Evolutionary conservation across 305 asterid species (phyloP).

Genomic region (Rubia balearica): DNA sequence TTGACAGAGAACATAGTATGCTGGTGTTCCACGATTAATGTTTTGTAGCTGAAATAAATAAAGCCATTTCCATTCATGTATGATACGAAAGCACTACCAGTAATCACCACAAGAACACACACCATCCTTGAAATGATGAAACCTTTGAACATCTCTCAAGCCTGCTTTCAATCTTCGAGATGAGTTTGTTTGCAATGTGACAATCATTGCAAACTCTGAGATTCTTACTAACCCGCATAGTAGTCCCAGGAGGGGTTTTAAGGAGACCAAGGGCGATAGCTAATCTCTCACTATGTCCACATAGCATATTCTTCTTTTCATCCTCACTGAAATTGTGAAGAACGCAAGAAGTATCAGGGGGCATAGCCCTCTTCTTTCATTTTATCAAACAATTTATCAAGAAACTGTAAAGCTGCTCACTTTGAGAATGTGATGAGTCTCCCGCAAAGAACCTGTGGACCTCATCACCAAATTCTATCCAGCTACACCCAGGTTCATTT

Average conservation of each 20-base stretch:
- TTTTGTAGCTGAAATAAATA: not conserved
- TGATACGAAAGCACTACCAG: not conserved
- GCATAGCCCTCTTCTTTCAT: constrained; percentile 70
- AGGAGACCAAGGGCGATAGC: constrained; percentile 71
- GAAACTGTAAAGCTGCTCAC: constrained; percentile 41
- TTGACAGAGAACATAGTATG: not conserved
- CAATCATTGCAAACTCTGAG: constrained; percentile 11
- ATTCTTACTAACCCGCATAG: not conserved
- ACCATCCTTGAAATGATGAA: constrained; percentile 5
- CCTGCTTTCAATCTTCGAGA: constrained; percentile 3
- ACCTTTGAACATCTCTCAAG: constrained; percentile 11
- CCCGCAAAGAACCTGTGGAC: constrained; percentile 77
- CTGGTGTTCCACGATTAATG: not conserved
- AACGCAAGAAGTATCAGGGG: constrained; percentile 74
- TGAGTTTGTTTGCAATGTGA: constrained; percentile 2
- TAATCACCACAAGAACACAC: constrained; percentile 9
- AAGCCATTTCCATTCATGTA: no score
- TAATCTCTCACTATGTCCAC: constrained; percentile 76
- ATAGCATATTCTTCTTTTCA: constrained; percentile 60
- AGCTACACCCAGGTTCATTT: constrained; percentile 84
- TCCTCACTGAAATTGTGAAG: constrained; percentile 71
- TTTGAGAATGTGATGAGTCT: constrained; percentile 56
- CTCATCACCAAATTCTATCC: constrained; percentile 58
- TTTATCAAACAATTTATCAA: constrained; percentile 34
- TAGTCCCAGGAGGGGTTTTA: constrained; percentile 4